Percentiles rank a stretch among this genome's conserved stretches.
These are phyloP conservation scores for Radiomyces spectabilis DNA, from an alignment of 192 early-diverging fungal species.

Conservation along the genomic window DNA sequence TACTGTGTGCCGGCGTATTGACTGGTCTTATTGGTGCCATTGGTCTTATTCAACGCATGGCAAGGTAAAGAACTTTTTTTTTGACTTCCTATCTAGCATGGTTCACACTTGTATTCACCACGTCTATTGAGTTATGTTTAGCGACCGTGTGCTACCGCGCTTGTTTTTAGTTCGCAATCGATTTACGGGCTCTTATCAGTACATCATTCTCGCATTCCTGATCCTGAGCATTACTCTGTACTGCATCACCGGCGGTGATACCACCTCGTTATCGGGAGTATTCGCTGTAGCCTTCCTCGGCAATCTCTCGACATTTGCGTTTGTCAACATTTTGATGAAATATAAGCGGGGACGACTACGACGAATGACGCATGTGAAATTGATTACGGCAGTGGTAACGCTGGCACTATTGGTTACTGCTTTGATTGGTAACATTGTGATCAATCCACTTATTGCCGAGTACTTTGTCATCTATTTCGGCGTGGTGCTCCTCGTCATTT, in stretches of 20 bases:
- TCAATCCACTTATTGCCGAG: slow-evolving; percentile 30
- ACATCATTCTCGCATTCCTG: slow-evolving; percentile 43
- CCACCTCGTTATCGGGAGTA: slow-evolving; percentile 39
- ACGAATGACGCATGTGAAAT: slow-evolving; percentile 18
- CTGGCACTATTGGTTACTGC: slow-evolving; percentile 15
- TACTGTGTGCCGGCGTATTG: slow-evolving; percentile 51
- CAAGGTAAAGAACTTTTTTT: too few relatives aligned
- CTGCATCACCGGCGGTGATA: slow-evolving; percentile 30
- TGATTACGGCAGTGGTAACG: slow-evolving; percentile 25
- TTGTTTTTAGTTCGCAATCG: slow-evolving; percentile 37
- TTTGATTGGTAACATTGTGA: slow-evolving; percentile 38
- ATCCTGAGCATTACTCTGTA: slow-evolving; percentile 38
- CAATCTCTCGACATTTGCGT: slow-evolving; percentile 35
- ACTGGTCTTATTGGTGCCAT: slow-evolving; percentile 45
- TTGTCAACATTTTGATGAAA: slow-evolving; percentile 37
- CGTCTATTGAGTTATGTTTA: background rate
- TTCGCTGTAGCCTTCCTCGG: slow-evolving; percentile 46
- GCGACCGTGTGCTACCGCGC: slow-evolving; percentile 40
- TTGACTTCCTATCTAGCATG: too few relatives aligned
- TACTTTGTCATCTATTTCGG: slow-evolving; percentile 48
- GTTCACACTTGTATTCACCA: too few relatives aligned
- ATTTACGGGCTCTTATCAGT: slow-evolving; percentile 39
- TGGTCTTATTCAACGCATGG: slow-evolving; percentile 44
- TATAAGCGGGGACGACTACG: slow-evolving; percentile 37
- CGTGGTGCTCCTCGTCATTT: slow-evolving; percentile 29